These are phyloP conservation scores for Penicillium roqueforti DNA, from an alignment of 495 filamentous ascomycete genomes.

Conservation along the genomic window DNA sequence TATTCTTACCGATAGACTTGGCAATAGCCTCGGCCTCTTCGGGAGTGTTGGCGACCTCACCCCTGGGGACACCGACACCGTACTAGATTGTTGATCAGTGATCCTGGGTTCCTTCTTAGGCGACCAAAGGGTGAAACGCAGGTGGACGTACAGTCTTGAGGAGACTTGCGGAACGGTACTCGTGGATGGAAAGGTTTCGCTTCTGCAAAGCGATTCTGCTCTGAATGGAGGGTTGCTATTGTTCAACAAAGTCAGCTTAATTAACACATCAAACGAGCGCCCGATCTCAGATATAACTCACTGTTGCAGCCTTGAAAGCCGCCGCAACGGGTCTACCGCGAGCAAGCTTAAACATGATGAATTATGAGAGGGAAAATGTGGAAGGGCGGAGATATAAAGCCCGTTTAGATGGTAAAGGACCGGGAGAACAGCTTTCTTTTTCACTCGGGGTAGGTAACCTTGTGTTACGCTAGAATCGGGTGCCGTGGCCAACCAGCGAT, in stretches of 20 bases:
- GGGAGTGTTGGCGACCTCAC: conserved; percentile 73
- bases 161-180: conserved; percentile 90
- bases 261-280: conserved; percentile 11
- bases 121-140: conserved; percentile 18
- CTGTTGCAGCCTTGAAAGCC: conserved; percentile 61
- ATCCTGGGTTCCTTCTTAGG: conserved; percentile 8
- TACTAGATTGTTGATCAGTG: conserved; percentile 56
- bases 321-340: conserved; percentile 63
- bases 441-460: conserved; percentile 35
- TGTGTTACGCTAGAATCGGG: conserved; percentile 30
- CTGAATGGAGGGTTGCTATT: conserved; percentile 47
- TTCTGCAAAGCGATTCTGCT: conserved; percentile 57
- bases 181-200: conserved; percentile 90
- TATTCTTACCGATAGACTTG: conserved; percentile 67
- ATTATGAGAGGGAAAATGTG: conserved; percentile 19
- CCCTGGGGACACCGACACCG: conserved; percentile 87
- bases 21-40: conserved; percentile 90
- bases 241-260: conserved; percentile 20
- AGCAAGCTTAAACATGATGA: conserved; percentile 70
- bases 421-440: conserved; percentile 44
- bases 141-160: conserved; percentile 67
- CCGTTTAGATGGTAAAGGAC: conserved; percentile 2
- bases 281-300: conserved; percentile 33
- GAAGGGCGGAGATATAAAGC: conserved; percentile 17
- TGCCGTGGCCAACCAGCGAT: conserved; percentile 26